Base-by-base conservation (phyloP, 805 yeast genomes). In the Schizosaccharomyces osmophilus region DNA sequence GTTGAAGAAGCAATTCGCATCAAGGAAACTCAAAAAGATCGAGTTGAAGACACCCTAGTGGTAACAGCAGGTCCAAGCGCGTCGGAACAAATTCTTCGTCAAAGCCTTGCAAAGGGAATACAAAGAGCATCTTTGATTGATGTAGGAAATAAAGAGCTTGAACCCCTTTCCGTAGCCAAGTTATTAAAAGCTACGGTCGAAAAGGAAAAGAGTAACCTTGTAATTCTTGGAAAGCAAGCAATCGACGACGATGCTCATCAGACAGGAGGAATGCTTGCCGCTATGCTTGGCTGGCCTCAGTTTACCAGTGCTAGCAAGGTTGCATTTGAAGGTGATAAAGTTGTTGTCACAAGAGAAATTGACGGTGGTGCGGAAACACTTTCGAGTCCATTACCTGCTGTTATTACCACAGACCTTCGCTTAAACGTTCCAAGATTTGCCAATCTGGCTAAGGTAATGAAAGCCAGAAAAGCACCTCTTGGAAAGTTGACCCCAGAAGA, bases 211-310 rank as follows among this genome's bases (percentile, higher is more conserved):
- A 78, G 86, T 48, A 89, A 93, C 72, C 74, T 93, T 70, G 83
- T 93, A 57, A 80, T 93, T 51, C 77, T 93, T 71, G 99, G 99
- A 59, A 93, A 93, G 71, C 98, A 93, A 73, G 87, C 97, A 48
- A 89, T 93, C 67, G 99, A 93, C 73, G 94, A 88, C 67, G 99
- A 93, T 69, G 77, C 87, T 55, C 87, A 87, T 72, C 95, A 89
- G 73, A 89, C 96, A 15, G 98, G 97, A 32, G 97, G 89, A 73
- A 87, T 93, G 82, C 79, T 93, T 62, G 97, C 96, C 1, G 96
- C 95, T 9, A 74, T 90, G 64, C 78, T 90, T 72, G 81, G 82
- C 68, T 90, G 97, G 97, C 94, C 97, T 22, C 97, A 89, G 68
- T 96, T 95, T 42, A 90, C 97, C 42, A 86, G 87, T 69, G 97